Evolutionary conservation across 2,329 filamentous ascomycete species (phyloP), one percentile per base, ranked within the genome.

Genomic region (Aureobasidium zeae): DNA sequence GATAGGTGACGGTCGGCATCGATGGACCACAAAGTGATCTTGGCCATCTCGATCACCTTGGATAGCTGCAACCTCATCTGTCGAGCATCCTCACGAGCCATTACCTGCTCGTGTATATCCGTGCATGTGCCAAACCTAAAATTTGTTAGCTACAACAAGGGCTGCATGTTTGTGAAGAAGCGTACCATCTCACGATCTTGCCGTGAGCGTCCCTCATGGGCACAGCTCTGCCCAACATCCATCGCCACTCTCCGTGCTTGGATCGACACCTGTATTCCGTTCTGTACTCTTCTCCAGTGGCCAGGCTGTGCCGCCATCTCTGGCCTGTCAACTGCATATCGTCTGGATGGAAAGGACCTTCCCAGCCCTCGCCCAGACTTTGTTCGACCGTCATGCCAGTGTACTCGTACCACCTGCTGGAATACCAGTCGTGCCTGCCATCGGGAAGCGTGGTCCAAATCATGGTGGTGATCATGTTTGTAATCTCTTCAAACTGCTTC

Each of bases 371-470:
- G 0, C 81, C 82, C 2, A 81, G 52, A 19, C 77, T 83, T 8
- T 79, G 66, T 32, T 81, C 74, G 8, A 70, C 67, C 0, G 70
- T 71, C 17, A 86, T 61, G 0, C 84, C 81, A 0, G 84, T 88
- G 53, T 84, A 88, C n/a, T 76, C 73, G 54, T 84, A 85, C 81
- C 83, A 89, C n/a, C 79, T 68, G 34, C 76, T 74, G 47, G 82
- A 84, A 60, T 81, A 88, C 62, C 85, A 88, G 53, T 88, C 83
- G 51, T 77, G 71, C 19, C 66, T 53, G 0, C 84, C 83, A 12
- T 81, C 73, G 0, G 81, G 71, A 0, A 64, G 77, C 0, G 83
- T 76, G 0, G 81, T 86, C 82, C 83, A 89, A 4, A 88, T 78
- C 62, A 73, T 64, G 32, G 64, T 59, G 1, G 65, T 65, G 43